A percentile compares a stretch with the other conserved stretches of the same genome.
Conservation (phyloP, 2,329 filamentous ascomycete species). For the Chaetomium sp. region DNA sequence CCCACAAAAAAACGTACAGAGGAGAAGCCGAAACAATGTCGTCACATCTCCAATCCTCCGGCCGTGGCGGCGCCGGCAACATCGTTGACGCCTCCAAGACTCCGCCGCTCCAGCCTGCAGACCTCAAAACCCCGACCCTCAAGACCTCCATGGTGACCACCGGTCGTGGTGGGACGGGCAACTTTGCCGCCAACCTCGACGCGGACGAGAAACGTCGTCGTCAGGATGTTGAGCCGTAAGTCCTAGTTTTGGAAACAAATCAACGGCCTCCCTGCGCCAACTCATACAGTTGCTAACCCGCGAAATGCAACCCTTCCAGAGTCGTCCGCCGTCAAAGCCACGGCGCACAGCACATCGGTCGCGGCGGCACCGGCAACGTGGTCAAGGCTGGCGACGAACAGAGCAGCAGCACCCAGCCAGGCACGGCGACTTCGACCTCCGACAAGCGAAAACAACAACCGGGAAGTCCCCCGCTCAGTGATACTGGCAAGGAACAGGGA, state of each 20-base stretch:
- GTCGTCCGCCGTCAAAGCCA: slow-evolving; percentile 49
- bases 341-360: slow-evolving; percentile 60
- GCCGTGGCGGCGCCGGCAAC: slow-evolving; percentile 74
- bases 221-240: slow-evolving; percentile 74
- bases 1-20: slow-evolving; percentile 9
- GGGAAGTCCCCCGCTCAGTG: neutral
- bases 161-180: slow-evolving; percentile 79
- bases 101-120: slow-evolving; percentile 45
- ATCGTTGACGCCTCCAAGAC: slow-evolving; percentile 51
- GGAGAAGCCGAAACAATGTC: slow-evolving; percentile 29
- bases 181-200: slow-evolving; percentile 73
- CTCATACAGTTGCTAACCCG: neutral
- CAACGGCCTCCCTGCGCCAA: neutral
- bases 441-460: slow-evolving; percentile 20
- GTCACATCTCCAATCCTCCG: slow-evolving; percentile 52
- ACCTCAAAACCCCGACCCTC: slow-evolving; percentile 75
- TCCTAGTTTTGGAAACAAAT: slow-evolving; percentile 15
- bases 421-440: neutral
- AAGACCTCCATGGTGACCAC: slow-evolving; percentile 83
- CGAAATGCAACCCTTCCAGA: slow-evolving; percentile 28
- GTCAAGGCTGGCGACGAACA: slow-evolving; percentile 32
- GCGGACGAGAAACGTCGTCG: slow-evolving; percentile 66
- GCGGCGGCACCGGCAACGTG: slow-evolving; percentile 70
- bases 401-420: neutral
- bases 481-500: neutral